These are phyloP conservation scores for Sechiopsis laciniata DNA, from an alignment of 306 rosid genomes.

Conservation along the genomic window DNA sequence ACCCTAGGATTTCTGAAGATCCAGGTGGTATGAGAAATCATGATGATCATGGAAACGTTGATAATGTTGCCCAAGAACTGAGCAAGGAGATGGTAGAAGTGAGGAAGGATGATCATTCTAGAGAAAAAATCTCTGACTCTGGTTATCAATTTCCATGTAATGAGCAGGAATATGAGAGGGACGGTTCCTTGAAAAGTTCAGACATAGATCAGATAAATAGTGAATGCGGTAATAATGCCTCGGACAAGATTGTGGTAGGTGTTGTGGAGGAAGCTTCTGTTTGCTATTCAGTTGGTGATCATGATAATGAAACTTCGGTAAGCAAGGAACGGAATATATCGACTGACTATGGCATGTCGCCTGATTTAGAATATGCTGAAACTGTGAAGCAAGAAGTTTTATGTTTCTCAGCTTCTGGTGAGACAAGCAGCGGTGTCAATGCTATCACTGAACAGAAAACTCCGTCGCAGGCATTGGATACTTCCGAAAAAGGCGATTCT, in stretches of 20 bases:
- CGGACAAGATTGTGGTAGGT: slow-evolving; percentile 10
- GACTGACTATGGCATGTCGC: slow-evolving; percentile 20
- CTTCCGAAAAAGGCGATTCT: slow-evolving; percentile 16
- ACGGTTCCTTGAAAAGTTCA: slow-evolving; percentile 14
- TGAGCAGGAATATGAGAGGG: neutral
- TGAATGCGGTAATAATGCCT: slow-evolving; percentile 27
- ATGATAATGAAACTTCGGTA: slow-evolving; percentile 20
- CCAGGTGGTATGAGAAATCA: neutral
- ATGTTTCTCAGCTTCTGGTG: slow-evolving; percentile 18
- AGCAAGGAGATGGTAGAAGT: slow-evolving; percentile 1
- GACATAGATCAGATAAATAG: slow-evolving; percentile 3
- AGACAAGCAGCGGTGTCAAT: slow-evolving; percentile 27
- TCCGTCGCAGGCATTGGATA: slow-evolving; percentile 18
- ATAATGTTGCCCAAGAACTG: neutral
- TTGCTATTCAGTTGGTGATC: slow-evolving; percentile 17
- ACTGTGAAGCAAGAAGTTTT: slow-evolving; percentile 24
- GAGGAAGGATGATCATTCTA: neutral
- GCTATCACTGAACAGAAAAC: slow-evolving; percentile 25
- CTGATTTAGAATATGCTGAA: slow-evolving; percentile 28
- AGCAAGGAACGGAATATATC: slow-evolving; percentile 21
- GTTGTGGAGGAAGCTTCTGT: slow-evolving; percentile 13
- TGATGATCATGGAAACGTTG: neutral
- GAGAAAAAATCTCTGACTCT: neutral
- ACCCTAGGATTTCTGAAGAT: slow-evolving; percentile 5
- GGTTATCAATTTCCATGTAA: neutral